These are phyloP conservation scores for Colletotrichum chrysophilum DNA, from an alignment of 2,329 filamentous ascomycete genomes.

Conservation along the genomic window DNA sequence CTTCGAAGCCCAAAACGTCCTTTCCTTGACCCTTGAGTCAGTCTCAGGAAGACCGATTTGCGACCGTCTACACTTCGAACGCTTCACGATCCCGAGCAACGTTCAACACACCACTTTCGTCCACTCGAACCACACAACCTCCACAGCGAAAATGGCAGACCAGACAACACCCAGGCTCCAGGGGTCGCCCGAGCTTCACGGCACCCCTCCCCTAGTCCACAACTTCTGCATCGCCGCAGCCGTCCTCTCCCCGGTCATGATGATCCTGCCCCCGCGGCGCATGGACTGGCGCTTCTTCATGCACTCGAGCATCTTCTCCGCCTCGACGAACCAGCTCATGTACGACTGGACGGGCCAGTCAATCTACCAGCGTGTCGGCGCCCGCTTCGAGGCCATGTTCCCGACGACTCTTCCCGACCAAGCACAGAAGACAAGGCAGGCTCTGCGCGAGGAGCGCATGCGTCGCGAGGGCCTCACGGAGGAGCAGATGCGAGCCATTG, in stretches of 20 bases:
- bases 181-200: not conserved
- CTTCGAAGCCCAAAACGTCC: not conserved
- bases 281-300: slow-evolving; percentile 56
- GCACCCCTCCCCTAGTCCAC: slow-evolving; percentile 45
- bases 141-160: not conserved
- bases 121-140: not conserved
- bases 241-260: slow-evolving; percentile 50
- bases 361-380: slow-evolving; percentile 51
- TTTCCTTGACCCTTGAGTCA: not conserved
- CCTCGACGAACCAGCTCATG: slow-evolving; percentile 59
- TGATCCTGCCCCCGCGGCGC: slow-evolving; percentile 57
- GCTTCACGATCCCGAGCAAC: not conserved
- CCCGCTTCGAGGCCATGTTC: slow-evolving; percentile 49
- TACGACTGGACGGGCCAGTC: slow-evolving; percentile 63
- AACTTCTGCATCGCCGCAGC: slow-evolving; percentile 53
- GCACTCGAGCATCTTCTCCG: slow-evolving; percentile 54
- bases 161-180: slow-evolving; percentile 6
- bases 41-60: not conserved
- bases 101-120: not conserved
- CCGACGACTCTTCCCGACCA: slow-evolving; percentile 62
- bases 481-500: slow-evolving; percentile 29
- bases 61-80: not conserved
- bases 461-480: slow-evolving; percentile 22
- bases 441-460: slow-evolving; percentile 42
- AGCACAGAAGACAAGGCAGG: slow-evolving; percentile 50